phyloP scores from a whole-genome alignment of 495 filamentous ascomycete species.

The Recurvomyces mirabilis region DNA sequence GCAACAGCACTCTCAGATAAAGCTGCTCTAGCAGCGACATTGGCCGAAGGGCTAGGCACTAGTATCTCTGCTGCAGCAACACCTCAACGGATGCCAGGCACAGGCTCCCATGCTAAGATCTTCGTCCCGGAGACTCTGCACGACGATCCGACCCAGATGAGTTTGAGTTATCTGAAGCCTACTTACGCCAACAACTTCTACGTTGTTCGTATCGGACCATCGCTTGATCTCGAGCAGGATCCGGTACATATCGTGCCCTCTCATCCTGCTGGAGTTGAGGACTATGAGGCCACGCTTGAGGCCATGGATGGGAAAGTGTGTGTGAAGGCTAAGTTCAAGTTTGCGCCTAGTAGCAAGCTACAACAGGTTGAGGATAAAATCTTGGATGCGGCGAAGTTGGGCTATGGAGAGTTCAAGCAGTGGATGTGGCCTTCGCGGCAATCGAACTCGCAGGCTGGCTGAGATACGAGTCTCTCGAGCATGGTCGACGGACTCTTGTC shows the following conservation, averaged over 20 bases:
- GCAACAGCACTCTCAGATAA: constrained; percentile 64
- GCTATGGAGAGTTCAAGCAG: constrained; percentile 16
- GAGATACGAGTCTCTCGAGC: too few relatives aligned
- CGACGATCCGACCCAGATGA: constrained; percentile 34
- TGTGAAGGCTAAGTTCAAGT: constrained; percentile 34
- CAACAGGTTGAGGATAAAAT: constrained; percentile 8
- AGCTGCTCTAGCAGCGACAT: constrained; percentile 39
- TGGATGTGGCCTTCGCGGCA: constrained; percentile 22
- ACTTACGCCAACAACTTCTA: constrained; percentile 52
- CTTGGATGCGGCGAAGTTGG: background rate
- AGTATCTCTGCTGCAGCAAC: constrained; percentile 8
- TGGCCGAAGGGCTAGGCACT: background rate
- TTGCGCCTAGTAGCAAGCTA: constrained; percentile 5
- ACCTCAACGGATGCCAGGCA: constrained; percentile 19
- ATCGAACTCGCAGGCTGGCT: constrained; percentile 8
- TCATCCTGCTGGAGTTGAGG: constrained; percentile 7
- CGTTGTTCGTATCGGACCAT: constrained; percentile 43
- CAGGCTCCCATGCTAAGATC: constrained; percentile 26
- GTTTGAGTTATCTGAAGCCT: constrained; percentile 50
- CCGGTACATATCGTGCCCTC: constrained; percentile 19
- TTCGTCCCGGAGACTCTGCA: constrained; percentile 24
- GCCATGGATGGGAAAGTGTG: constrained; percentile 47
- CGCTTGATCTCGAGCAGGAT: constrained; percentile 20
- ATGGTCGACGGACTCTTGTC: too few relatives aligned
- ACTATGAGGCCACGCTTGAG: constrained; percentile 37